These are phyloP conservation scores for Croton laevigatus DNA, from an alignment of 441 rosid genomes.

Conservation along the genomic window DNA sequence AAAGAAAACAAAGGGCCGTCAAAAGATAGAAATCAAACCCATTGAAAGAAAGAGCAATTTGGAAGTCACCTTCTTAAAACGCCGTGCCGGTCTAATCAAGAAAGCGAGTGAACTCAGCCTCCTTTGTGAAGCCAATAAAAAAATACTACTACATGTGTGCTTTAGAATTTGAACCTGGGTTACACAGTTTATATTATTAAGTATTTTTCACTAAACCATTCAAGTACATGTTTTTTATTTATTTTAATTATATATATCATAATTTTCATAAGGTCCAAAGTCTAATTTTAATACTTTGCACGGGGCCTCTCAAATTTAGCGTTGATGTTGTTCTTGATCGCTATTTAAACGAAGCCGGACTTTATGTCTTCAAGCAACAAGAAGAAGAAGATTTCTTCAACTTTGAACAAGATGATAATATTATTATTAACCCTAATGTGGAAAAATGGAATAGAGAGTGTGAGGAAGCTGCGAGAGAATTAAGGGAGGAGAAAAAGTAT, in stretches of 20 bases:
- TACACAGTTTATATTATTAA: too few relatives aligned
- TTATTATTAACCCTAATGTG: conserved; percentile 9
- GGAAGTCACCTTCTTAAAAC: conserved; percentile 47
- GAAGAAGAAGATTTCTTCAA: not conserved
- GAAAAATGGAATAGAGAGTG: conserved; percentile 28
- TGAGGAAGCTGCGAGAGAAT: conserved; percentile 23
- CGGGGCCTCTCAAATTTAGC: conserved; percentile 30
- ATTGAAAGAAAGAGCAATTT: conserved; percentile 30
- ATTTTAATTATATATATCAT: too few relatives aligned
- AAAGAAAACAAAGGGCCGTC: conserved; percentile 38
- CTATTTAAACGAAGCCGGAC: conserved; percentile 20
- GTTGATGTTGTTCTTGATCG: conserved; percentile 28
- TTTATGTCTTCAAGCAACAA: not conserved
- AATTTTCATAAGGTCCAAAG: too few relatives aligned
- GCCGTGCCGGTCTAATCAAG: conserved; percentile 37
- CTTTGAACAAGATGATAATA: too few relatives aligned
- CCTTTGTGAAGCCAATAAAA: conserved; percentile 39
- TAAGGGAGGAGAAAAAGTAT: conserved; percentile 35
- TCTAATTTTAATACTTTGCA: too few relatives aligned
- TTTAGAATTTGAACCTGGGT: conserved; percentile 36
- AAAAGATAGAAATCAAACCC: conserved; percentile 35
- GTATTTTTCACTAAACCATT: too few relatives aligned
- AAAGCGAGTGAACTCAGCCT: conserved; percentile 47
- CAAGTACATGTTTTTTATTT: too few relatives aligned
- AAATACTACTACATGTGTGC: too few relatives aligned